Conservation (phyloP, 345 rosid genomes). For the Acer saccharum region DNA sequence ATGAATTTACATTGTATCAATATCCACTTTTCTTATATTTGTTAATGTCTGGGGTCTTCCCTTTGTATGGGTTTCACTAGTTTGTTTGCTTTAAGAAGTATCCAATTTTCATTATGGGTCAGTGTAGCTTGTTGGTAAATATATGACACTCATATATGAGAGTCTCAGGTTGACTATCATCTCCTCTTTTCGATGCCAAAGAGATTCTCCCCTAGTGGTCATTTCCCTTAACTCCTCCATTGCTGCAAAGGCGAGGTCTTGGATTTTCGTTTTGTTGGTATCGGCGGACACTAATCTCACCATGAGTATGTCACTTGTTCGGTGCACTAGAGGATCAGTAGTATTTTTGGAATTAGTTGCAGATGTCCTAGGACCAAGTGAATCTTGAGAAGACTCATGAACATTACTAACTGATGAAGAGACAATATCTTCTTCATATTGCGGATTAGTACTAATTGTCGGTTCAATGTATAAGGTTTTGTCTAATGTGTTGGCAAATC, state of each 20-base stretch:
- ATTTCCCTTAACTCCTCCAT: conserved; percentile 35
- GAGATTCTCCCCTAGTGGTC: conserved; percentile 32
- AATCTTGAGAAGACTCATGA: conserved; percentile 15
- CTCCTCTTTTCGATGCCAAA: conserved; percentile 23
- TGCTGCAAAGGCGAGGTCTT: conserved; percentile 24
- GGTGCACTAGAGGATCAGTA: background rate
- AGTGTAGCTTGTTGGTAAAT: too few species aligned
- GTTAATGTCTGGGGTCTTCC: too few species aligned
- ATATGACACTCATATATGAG: background rate
- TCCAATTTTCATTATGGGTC: too few species aligned
- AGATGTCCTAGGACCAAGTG: conserved; percentile 9
- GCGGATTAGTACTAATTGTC: too few species aligned
- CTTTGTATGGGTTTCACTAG: too few species aligned
- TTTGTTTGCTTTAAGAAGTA: too few species aligned
- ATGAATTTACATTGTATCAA: too few species aligned
- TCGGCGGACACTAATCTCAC: conserved; percentile 35
- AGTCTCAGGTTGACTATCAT: conserved; percentile 7
- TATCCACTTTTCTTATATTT: too few species aligned
- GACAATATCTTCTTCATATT: background rate
- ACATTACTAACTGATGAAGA: background rate
- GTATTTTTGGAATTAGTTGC: background rate
- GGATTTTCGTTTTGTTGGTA: conserved; percentile 23
- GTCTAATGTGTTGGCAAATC: too few species aligned
- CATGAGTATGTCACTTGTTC: conserved; percentile 42
- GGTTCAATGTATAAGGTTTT: too few species aligned